Evolutionary conservation across 495 filamentous ascomycete genomes (phyloP).

Genomic region (Chaetomium tenue): DNA sequence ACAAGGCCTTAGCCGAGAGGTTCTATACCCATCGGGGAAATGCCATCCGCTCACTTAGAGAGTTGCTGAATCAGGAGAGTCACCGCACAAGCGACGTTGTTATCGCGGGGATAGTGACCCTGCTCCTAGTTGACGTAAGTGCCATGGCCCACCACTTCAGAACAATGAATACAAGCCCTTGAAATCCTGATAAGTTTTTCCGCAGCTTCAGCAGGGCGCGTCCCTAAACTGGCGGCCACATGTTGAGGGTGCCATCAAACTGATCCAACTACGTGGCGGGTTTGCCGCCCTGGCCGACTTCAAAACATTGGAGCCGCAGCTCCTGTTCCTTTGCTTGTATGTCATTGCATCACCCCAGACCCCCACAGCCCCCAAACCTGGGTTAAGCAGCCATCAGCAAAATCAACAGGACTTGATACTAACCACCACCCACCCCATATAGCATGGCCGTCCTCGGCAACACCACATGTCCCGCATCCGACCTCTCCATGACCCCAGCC

Average conservation of each 20-base stretch:
- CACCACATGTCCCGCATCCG: conserved; percentile 35
- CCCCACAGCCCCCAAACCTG: too few relatives aligned
- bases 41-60: conserved; percentile 37
- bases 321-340: conserved; percentile 3
- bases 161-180: too few relatives aligned
- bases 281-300: background rate
- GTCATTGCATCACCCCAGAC: background rate
- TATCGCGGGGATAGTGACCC: conserved; percentile 31
- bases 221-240: conserved; percentile 38
- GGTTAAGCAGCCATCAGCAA: background rate
- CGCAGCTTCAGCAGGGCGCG: conserved; percentile 34
- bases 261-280: conserved; percentile 37
- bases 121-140: conserved; percentile 32
- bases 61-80: conserved; percentile 27
- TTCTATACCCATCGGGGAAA: conserved; percentile 39
- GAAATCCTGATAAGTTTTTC: too few relatives aligned
- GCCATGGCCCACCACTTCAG: background rate
- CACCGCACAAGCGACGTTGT: conserved; percentile 28
- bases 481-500: conserved; percentile 22
- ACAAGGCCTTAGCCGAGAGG: conserved; percentile 22
- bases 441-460: conserved; percentile 35
- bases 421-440: background rate
- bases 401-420: background rate
- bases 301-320: background rate
- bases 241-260: conserved; percentile 31